phyloP scores from a whole-genome alignment of 495 filamentous ascomycete species.

The Tuber indicum region DNA sequence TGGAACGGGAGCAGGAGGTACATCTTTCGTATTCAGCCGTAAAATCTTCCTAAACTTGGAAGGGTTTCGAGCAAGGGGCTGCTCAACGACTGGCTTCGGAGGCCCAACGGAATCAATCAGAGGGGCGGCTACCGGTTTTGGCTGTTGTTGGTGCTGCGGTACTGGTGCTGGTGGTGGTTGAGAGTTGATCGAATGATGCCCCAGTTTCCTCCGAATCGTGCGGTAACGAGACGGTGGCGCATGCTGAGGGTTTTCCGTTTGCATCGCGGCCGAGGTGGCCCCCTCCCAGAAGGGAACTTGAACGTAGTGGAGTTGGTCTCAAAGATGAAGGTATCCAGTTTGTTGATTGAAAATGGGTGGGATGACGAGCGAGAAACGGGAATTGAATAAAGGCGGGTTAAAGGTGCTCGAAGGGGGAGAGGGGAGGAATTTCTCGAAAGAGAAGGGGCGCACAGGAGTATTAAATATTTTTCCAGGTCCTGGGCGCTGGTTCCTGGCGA shows the following conservation, averaged over 20 bases:
- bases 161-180: constrained; percentile 13
- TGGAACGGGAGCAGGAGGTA: constrained; percentile 11
- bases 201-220: constrained; percentile 36
- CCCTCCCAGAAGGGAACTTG: neutral
- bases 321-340: constrained; percentile 11
- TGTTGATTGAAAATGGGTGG: neutral
- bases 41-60: constrained; percentile 38
- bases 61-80: constrained; percentile 27
- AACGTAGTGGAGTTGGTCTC: constrained; percentile 3
- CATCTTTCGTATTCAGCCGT: constrained; percentile 35
- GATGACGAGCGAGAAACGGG: constrained; percentile 2
- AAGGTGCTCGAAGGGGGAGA: neutral
- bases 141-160: constrained; percentile 1
- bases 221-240: constrained; percentile 38
- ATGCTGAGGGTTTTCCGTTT: constrained; percentile 33
- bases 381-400: constrained; percentile 8
- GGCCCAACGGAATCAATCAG: neutral
- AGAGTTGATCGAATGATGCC: constrained; percentile 3
- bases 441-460: constrained; percentile 15
- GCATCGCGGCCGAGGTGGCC: constrained; percentile 28
- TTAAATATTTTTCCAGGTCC: constrained; percentile 27
- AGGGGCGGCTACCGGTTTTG: constrained; percentile 1
- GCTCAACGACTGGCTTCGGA: constrained; percentile 22
- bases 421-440: neutral
- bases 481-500: constrained; percentile 13